phyloP scores from a whole-genome alignment of 768 basidiomycete species.

The Scleroderma citrinum region DNA sequence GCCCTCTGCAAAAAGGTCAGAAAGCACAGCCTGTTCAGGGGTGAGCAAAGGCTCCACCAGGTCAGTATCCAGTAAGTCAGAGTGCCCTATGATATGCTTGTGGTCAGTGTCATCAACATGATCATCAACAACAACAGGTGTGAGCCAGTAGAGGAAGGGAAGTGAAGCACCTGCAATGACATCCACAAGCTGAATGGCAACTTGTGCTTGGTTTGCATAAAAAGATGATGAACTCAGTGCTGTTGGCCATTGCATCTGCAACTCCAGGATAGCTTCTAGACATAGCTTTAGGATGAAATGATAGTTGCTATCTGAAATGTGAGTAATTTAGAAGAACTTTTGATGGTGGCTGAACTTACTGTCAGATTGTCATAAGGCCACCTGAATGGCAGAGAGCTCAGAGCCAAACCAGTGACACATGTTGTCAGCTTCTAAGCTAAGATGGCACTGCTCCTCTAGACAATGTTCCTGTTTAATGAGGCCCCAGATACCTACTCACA shows the following conservation, averaged over 20 bases:
- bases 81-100: background rate
- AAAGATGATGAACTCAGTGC: constrained; percentile 4
- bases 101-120: background rate
- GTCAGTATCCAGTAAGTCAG: background rate
- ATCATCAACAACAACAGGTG: background rate
- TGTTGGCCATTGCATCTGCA: constrained; percentile 18
- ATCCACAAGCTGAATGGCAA: constrained; percentile 1
- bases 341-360: background rate
- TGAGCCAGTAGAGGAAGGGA: background rate
- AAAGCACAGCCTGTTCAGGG: background rate
- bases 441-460: constrained; percentile 22
- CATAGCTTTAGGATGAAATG: background rate
- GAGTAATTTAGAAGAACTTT: background rate
- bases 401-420: constrained; percentile 30
- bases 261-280: constrained; percentile 6
- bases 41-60: background rate
- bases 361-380: background rate
- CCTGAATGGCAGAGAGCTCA: constrained; percentile 21
- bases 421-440: constrained; percentile 28
- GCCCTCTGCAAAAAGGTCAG: background rate
- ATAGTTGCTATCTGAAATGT: constrained; percentile 2
- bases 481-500: constrained; percentile 26
- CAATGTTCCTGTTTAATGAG: constrained; percentile 26
- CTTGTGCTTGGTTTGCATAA: constrained; percentile 8
- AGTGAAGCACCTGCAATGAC: background rate